These are phyloP conservation scores for Pittosporum tobira DNA, from an alignment of 129 eudicot species.

Conservation along the genomic window DNA sequence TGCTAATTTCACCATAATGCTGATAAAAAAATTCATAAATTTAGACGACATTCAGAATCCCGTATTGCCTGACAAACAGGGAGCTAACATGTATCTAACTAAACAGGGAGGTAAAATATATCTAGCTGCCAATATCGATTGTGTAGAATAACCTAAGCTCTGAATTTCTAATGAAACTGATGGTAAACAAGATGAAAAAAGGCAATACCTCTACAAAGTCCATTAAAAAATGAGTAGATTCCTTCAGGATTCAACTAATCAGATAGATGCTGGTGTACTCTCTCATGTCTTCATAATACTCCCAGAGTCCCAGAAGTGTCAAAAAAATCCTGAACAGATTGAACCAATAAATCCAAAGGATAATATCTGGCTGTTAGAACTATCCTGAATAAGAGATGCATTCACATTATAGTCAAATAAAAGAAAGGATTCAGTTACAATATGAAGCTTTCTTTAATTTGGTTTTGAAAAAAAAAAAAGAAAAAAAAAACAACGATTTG, in stretches of 20 bases:
- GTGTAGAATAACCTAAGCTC: slow-evolving; percentile 81
- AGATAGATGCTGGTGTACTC: slow-evolving; percentile 90
- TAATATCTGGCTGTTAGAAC: neutral
- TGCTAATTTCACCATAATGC: slow-evolving; percentile 8
- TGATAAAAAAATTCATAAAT: neutral
- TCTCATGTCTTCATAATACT: slow-evolving; percentile 92
- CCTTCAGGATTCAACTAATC: slow-evolving; percentile 77
- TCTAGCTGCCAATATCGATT: slow-evolving; percentile 92
- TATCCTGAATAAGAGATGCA: neutral
- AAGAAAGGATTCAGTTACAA: too few relatives aligned
- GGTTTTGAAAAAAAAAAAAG: too few relatives aligned
- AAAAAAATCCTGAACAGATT: slow-evolving; percentile 57
- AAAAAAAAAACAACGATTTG: too few relatives aligned
- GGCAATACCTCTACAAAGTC: slow-evolving; percentile 95
- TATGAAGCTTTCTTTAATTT: too few relatives aligned
- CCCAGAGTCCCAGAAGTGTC: slow-evolving; percentile 99
- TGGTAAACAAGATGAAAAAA: slow-evolving; percentile 95
- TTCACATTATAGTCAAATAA: neutral
- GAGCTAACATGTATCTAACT: too few relatives aligned
- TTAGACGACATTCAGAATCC: slow-evolving; percentile 44
- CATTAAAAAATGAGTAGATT: slow-evolving; percentile 90
- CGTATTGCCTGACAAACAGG: slow-evolving; percentile 66
- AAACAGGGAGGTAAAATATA: slow-evolving; percentile 88
- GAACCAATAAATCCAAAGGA: slow-evolving; percentile 5
- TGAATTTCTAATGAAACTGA: slow-evolving; percentile 85